A percentile compares a stretch with the other conserved stretches of the same genome.
Evolutionary conservation across 2,329 filamentous ascomycete genomes (phyloP).

Genomic region (Gremmenia infestans): DNA sequence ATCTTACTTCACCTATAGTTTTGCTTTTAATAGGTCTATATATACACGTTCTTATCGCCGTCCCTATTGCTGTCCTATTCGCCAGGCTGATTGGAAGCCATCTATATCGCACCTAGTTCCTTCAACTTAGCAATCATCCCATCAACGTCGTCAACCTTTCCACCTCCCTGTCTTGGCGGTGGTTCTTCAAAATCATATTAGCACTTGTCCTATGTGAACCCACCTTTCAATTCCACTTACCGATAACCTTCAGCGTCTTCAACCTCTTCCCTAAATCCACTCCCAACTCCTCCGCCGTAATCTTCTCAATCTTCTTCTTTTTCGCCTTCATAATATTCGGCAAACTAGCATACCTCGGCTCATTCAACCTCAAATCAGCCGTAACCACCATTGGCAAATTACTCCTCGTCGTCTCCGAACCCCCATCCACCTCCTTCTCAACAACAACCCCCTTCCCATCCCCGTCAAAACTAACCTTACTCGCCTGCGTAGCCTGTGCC

Average conservation of each 20-base stretch:
- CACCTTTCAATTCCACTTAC: constrained; percentile 43
- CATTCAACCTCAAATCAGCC: constrained; percentile 89
- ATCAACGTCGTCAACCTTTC: constrained; percentile 96
- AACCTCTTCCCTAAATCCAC: constrained; percentile 69
- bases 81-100: neutral
- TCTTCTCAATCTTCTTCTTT: constrained; percentile 98
- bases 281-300: constrained; percentile 76
- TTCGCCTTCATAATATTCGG: constrained; percentile 99
- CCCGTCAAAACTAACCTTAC: constrained; percentile 69
- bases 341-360: constrained; percentile 90
- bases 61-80: neutral
- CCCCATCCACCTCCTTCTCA: constrained; percentile 90
- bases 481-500: constrained; percentile 92
- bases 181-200: constrained; percentile 57
- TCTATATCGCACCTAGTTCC: constrained; percentile 71
- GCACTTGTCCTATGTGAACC: neutral
- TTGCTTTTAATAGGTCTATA: neutral
- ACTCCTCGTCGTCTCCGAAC: constrained; percentile 80
- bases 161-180: constrained; percentile 79
- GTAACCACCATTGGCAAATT: constrained; percentile 92
- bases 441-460: constrained; percentile 68
- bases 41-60: neutral
- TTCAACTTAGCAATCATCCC: constrained; percentile 92
- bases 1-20: no score
- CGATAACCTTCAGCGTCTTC: constrained; percentile 84